Base-by-base conservation (phyloP, 495 filamentous ascomycete species). In the Astrothelium macrocarpum region DNA sequence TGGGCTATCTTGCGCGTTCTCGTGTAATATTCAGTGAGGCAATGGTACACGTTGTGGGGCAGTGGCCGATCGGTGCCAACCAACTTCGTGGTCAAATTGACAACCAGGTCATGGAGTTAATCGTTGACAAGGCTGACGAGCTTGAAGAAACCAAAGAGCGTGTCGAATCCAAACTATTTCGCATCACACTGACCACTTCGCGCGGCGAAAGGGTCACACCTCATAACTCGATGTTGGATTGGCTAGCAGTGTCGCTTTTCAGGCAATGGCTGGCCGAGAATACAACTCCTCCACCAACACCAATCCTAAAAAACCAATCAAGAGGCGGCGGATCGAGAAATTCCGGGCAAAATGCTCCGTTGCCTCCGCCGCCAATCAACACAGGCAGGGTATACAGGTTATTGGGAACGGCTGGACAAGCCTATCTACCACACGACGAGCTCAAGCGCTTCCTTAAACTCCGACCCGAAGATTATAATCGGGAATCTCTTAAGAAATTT, bases 1-100 rank as follows among this genome's bases (percentile, higher is more conserved):
- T 97, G 2, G 91, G 91, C 25, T 95, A 91, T 69, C 78, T 95
- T 23, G 87, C 90, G 4, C 84, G 90, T 45, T 89, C 84, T 63
- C 88, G 89, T 66, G 85, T 90, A 61, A 95, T 96, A 65, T 96
- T 95, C 72, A 83, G 88, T 59, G 91, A 96, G 75, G 90, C 91
- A 0, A 76, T 96, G 25, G 87, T 95, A 59, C 91, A 96, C 67
- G 90, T 96, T 0, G 90, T 96, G 5, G 91, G 91, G 7, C 89
- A 92, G 67, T 96, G 91, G 91, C 91, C 91, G 1, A 78, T 83
- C 0, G 90, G 86, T 14, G 82, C 89, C 62, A 81, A 83, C n/a
- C 87, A 88, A 68, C 82, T 96, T 46, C 83, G 88, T 46, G 84
- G 83, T 77, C 61, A 83, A 45, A 78, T 93, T 1, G 87, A 90